A percentile compares a stretch with the other conserved stretches of the same genome.
These are phyloP conservation scores for Coix lacrymajobi DNA, from an alignment of 176 grass and related monocot genomes.

Conservation along the genomic window DNA sequence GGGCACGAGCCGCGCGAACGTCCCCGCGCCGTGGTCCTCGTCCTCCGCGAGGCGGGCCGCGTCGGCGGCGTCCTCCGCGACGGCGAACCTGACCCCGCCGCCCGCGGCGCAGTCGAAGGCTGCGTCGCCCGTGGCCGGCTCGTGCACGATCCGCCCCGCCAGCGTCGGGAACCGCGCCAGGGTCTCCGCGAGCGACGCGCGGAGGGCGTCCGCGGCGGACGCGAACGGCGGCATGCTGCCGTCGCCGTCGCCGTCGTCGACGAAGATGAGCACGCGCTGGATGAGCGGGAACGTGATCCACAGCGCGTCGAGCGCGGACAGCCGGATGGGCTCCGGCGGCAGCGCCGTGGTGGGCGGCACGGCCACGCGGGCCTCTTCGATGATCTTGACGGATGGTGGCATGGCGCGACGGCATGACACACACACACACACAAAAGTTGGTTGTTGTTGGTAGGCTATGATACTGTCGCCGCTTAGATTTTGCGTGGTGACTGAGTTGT, in stretches of 20 bases:
- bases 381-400: not conserved
- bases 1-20: constrained; percentile 24
- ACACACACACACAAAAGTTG: no score
- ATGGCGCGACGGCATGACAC: not conserved
- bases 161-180: constrained; percentile 19
- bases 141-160: not conserved
- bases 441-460: no score
- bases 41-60: not conserved
- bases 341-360: not conserved
- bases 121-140: not conserved
- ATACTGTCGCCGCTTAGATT: no score
- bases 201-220: constrained; percentile 15
- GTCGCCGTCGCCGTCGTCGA: not conserved
- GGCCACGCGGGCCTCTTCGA: constrained; percentile 8
- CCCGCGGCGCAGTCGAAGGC: constrained; percentile 31
- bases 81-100: constrained; percentile 24
- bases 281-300: constrained; percentile 28
- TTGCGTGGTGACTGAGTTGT: no score
- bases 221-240: not conserved
- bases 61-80: constrained; percentile 24
- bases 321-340: not conserved
- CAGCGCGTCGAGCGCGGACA: constrained; percentile 26
- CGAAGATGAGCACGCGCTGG: constrained; percentile 27
- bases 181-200: constrained; percentile 9
- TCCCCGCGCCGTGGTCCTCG: constrained; percentile 18